Base-by-base conservation (phyloP, 768 basidiomycete genomes). In the Mrakia hoshinonis region DNA sequence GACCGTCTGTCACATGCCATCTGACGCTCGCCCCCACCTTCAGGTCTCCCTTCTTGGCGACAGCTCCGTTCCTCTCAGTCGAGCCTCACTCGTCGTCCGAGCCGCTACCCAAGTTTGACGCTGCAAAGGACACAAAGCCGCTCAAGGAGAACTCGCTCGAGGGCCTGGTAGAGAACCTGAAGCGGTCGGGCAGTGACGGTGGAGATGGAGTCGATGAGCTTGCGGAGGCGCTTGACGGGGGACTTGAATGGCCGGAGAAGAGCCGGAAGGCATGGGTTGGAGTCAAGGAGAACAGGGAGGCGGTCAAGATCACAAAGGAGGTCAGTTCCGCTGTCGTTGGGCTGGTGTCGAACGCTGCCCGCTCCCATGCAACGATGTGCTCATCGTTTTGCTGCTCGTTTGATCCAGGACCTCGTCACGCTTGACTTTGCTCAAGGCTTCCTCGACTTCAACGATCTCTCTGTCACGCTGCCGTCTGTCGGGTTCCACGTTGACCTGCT, bases 401-500 rank as follows among this genome's bases (percentile, higher is more conserved):
- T 64, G 13, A 24, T 43, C 13, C 58, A 70, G 69, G 69, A 70
- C 39, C 58, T 73, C 38, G 46, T 63, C 12, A 39, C 38, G 11
- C 61, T 65, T 34, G 72, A 73, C 39, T 73, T 73, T 24, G 58
- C 38, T 10, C 66, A 73, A 49, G 72, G 67, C 22, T 73, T 62
- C 67, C n/a, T 73, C 15, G 72, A 73, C 46, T 73, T 73, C 26
- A 68, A 52, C 29, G 62, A 68, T n/a, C 43, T 73, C 6, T 68
- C 67, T 3, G 67, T 73, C 52, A 43, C 66, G 15, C 60, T 73
- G 10, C 72, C 72, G 5, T 51, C 72, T 0, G 51, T 73, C 36
- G 62, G 62, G 18, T 69, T 73, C 31, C 72, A 73, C 29, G 54
- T 73, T 38, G 47, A 68, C 24, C 60, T 73, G n/a, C 60, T 63